Evolutionary conservation across 1,139 yeast genomes (phyloP), one percentile per base, ranked within the genome.

Genomic region (Maudiozyma humilis): DNA sequence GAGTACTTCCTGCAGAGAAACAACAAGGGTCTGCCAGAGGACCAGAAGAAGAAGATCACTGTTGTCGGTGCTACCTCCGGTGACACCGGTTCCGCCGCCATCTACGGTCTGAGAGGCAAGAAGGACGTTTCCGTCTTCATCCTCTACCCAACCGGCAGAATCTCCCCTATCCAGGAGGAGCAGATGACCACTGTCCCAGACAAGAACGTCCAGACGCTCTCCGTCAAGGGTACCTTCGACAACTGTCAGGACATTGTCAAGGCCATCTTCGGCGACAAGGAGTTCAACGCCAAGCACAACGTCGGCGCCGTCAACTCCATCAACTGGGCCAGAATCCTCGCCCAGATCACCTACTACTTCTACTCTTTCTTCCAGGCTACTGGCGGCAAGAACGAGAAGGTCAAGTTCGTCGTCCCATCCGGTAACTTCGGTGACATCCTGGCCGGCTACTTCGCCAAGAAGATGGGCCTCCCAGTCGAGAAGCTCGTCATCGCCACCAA

Each of bases 61-160:
- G 98, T 91, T 52, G 96, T 91, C 48, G 99, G 99, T 57, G 99
- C 99, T 37, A 91, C 99, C 23, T 85, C 95, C 44, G 99, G 99
- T 59, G 99, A 91, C 63, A 91, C 99, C 39, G 99, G 99, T 43
- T 85, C 96, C 40, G 99, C 99, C 43, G 98, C 99, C 50, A 91
- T 91, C 54, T 91, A 91, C 68, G 99, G 99, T 46, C 76, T 91
- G 56, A 77, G 98, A 69, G 94, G 94, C 63, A 91, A 91, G 70
- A 84, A 88, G 67, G 97, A 93, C 64, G 96, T 91, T 25, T 84
- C 94, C 34, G 98, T 91, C 29, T 93, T 91, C 66, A 91, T 91
- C 52, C 72, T 93, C 55, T 91, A 89, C 62, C 99, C 99, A 57
- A 87, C 95, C 13, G 98, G 98, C 38, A 81, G 97, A 65, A 93